A percentile compares a stretch with the other conserved stretches of the same genome.
phyloP scores from a whole-genome alignment of 768 basidiomycete species.

The Macrolepiota fuliginosa region DNA sequence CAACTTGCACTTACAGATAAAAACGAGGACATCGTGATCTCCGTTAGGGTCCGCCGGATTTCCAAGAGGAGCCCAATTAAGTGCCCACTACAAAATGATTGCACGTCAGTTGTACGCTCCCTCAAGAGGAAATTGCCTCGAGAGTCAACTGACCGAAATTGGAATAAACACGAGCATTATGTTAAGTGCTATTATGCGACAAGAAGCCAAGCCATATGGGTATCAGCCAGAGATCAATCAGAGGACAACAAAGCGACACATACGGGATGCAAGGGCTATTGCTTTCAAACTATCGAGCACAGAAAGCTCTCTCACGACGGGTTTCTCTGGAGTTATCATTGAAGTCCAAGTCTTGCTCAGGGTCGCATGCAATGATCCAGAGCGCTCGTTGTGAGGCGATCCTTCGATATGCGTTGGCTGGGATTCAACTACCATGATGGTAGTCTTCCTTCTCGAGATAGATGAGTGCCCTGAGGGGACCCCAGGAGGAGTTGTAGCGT shows the following conservation, averaged over 20 bases:
- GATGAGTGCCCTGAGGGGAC: too few species aligned
- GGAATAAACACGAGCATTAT: constrained; percentile 70
- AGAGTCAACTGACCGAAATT: constrained; percentile 47
- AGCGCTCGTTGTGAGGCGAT: too few species aligned
- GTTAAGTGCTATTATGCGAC: constrained; percentile 55
- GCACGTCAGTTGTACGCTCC: background rate
- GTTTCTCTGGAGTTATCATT: too few species aligned
- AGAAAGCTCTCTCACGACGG: too few species aligned
- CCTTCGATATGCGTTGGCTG: too few species aligned
- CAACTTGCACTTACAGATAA: constrained; percentile 67
- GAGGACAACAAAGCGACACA: constrained; percentile 16
- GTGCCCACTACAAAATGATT: constrained; percentile 74
- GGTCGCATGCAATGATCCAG: too few species aligned
- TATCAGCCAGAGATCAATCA: background rate
- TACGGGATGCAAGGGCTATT: constrained; percentile 59
- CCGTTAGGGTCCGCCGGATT: constrained; percentile 27
- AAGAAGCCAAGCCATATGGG: too few species aligned
- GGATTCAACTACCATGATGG: too few species aligned
- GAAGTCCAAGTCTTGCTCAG: too few species aligned
- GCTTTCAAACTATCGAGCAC: constrained; percentile 48
- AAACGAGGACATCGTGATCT: constrained; percentile 66
- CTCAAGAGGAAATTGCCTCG: background rate
- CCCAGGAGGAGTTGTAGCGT: too few species aligned
- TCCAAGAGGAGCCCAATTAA: constrained; percentile 59
- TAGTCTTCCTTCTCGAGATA: too few species aligned